phyloP scores from a whole-genome alignment of 176 grass and related monocot species.

The Puccinellia tenuiflora region DNA sequence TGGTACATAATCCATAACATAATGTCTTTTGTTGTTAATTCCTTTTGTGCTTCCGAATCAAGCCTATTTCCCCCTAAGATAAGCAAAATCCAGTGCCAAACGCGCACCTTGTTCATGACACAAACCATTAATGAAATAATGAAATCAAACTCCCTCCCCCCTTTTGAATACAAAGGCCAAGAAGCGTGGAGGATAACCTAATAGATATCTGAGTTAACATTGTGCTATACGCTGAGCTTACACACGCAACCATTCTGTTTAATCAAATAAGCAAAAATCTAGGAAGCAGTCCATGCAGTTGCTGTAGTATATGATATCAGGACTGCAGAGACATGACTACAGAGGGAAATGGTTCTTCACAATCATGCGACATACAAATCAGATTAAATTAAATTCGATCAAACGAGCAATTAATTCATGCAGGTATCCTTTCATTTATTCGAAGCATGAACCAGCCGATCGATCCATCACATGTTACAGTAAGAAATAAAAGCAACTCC shows the following conservation, averaged over 20 bases:
- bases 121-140: neutral
- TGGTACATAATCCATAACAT: neutral
- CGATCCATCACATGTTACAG: neutral
- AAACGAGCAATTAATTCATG: neutral
- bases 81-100: neutral
- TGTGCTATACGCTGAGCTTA: neutral
- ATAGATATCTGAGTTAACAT: neutral
- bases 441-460: neutral
- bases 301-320: neutral
- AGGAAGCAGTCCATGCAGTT: neutral
- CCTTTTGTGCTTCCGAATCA: neutral
- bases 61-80: neutral
- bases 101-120: neutral
- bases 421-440: neutral
- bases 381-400: neutral
- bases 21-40: neutral
- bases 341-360: neutral
- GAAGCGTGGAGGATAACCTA: neutral
- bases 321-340: neutral
- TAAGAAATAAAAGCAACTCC: neutral
- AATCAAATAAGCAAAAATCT: neutral
- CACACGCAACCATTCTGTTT: neutral
- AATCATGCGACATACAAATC: neutral
- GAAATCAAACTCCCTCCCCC: neutral
- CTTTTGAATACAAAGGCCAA: neutral